Evolutionary conservation across 2,329 filamentous ascomycete genomes (phyloP).

Genomic region (Trematosphaeria pertusa): DNA sequence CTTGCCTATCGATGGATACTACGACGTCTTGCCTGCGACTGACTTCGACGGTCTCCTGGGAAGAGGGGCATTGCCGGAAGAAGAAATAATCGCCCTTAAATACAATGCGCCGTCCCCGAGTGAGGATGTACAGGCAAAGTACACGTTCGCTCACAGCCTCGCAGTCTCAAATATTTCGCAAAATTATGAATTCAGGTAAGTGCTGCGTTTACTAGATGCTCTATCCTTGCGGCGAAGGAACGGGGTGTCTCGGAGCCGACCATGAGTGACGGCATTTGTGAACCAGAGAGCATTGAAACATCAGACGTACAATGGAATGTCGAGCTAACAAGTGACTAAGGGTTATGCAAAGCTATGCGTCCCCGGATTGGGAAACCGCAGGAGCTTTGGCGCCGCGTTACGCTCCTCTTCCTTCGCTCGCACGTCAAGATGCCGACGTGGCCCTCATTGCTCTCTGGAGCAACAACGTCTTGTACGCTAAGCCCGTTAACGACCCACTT

Average conservation of each 20-base stretch:
- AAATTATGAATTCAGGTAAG: not conserved
- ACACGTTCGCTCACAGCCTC: not conserved
- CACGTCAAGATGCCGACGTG: constrained; percentile 6
- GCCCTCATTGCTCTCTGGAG: not conserved
- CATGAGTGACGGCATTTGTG: not conserved
- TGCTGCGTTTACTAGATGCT: not conserved
- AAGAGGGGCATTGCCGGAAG: not conserved
- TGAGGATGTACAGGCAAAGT: not conserved
- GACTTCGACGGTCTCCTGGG: not conserved
- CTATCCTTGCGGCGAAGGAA: no score
- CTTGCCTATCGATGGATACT: not conserved
- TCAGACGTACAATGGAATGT: no score
- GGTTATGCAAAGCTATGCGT: no score
- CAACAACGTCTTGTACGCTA: constrained; percentile 1
- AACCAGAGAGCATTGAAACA: no score
- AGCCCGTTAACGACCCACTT: constrained; percentile 9
- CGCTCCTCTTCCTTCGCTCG: not conserved
- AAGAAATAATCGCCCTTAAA: not conserved
- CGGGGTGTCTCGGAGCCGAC: not conserved
- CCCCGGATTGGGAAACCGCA: not conserved
- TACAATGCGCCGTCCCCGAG: not conserved
- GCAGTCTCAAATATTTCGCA: not conserved
- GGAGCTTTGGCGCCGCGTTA: not conserved
- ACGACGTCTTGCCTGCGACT: not conserved
- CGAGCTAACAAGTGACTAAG: no score